Conservation (phyloP, 805 yeast genomes). For the Candida coleopterorum region DNA sequence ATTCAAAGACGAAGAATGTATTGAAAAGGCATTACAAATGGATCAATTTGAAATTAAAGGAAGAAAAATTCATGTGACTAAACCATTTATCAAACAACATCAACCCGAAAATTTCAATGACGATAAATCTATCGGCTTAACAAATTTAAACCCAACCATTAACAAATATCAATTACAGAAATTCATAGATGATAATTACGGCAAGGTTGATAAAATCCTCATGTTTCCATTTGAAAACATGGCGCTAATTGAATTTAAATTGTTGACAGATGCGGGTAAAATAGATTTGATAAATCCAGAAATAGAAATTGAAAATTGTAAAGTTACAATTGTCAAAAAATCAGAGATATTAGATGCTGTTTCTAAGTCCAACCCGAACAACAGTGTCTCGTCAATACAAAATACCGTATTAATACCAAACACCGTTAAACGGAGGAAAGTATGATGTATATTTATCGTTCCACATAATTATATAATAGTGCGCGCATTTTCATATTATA, state of each 20-base stretch:
- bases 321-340: constrained; percentile 1
- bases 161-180: constrained; percentile 28
- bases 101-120: constrained; percentile 16
- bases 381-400: not conserved
- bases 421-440: constrained; percentile 6
- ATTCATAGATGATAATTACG: constrained; percentile 22
- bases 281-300: constrained; percentile 18
- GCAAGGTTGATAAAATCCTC: constrained; percentile 39
- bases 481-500: no score
- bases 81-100: constrained; percentile 23
- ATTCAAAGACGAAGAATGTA: constrained; percentile 40
- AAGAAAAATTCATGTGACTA: constrained; percentile 43
- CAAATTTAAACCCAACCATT: constrained; percentile 29
- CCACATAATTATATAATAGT: no score
- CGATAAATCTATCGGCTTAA: constrained; percentile 16
- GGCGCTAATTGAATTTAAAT: constrained; percentile 47
- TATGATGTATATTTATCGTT: no score
- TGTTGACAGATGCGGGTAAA: constrained; percentile 44
- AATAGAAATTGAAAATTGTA: not conserved
- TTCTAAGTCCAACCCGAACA: not conserved
- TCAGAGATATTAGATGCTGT: not conserved
- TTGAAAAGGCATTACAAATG: constrained; percentile 41
- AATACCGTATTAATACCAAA: constrained; percentile 5
- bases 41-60: constrained; percentile 42
- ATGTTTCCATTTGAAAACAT: constrained; percentile 42